A percentile compares a stretch with the other conserved stretches of the same genome.
Evolutionary conservation across 306 rosid genomes (phyloP).

Genomic region (Quercus mongolica): DNA sequence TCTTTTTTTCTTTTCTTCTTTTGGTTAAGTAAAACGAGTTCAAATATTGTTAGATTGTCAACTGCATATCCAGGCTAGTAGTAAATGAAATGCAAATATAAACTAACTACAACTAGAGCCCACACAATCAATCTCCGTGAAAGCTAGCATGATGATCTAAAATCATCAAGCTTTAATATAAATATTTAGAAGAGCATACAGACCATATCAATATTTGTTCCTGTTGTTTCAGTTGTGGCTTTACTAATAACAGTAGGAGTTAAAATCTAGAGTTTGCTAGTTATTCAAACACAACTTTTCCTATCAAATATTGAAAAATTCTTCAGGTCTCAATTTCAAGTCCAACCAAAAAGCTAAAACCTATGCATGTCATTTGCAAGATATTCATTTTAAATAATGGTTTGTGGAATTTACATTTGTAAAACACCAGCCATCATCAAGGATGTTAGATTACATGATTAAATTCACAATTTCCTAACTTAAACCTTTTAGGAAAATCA

Average conservation of each 20-base stretch:
- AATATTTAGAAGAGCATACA: neutral
- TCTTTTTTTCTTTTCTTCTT: too few species aligned
- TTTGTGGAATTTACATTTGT: neutral
- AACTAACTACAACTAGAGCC: neutral
- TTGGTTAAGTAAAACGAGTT: too few species aligned
- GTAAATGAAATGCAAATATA: neutral
- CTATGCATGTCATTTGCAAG: too few species aligned
- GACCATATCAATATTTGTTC: neutral
- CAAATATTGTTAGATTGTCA: too few species aligned
- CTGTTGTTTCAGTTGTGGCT: neutral
- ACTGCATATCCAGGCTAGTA: neutral
- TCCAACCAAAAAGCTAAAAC: neutral
- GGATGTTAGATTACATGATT: too few species aligned
- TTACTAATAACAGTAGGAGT: neutral
- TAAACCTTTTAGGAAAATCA: too few species aligned
- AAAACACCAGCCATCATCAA: neutral
- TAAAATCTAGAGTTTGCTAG: neutral
- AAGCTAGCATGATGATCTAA: neutral
- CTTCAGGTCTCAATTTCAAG: neutral
- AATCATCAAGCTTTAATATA: too few species aligned
- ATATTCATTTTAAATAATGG: too few species aligned
- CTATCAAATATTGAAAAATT: neutral
- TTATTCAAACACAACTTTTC: neutral
- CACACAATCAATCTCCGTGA: neutral
- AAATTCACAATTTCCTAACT: too few species aligned